phyloP scores from a whole-genome alignment of 441 rosid genomes.

The Erysimum cheiri region DNA sequence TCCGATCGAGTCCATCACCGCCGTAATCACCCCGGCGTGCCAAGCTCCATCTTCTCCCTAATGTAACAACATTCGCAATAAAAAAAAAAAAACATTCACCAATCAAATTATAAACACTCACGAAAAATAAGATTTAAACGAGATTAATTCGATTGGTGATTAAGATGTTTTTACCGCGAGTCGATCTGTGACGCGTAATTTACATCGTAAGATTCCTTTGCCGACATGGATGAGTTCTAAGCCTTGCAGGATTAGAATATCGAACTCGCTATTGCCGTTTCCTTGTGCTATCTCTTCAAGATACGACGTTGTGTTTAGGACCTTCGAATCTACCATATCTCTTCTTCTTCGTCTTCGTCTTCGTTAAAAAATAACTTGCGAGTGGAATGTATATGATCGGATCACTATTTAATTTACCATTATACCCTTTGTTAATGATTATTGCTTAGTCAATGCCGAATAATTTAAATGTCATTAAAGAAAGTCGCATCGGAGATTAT shows the following conservation, averaged over 20 bases:
- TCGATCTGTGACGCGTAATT: slow-evolving; percentile 48
- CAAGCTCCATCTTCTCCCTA: slow-evolving; percentile 66
- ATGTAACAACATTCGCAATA: background rate
- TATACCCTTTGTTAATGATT: background rate
- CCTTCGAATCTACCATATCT: slow-evolving; percentile 8
- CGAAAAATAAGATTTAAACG: background rate
- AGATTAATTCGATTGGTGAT: background rate
- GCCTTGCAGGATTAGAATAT: slow-evolving; percentile 15
- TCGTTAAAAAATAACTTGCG: background rate
- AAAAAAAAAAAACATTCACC: background rate
- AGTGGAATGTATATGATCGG: background rate
- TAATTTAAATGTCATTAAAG: background rate
- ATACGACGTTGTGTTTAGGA: slow-evolving; percentile 14
- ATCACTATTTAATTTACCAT: slow-evolving; percentile 6
- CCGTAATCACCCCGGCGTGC: slow-evolving; percentile 62
- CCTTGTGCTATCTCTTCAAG: slow-evolving; percentile 33
- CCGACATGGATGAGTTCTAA: slow-evolving; percentile 42
- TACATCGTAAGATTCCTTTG: slow-evolving; percentile 48
- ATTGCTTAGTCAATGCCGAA: background rate
- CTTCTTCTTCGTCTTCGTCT: background rate
- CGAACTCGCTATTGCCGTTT: slow-evolving; percentile 10
- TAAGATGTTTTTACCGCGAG: slow-evolving; percentile 39
- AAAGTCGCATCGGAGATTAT: background rate
- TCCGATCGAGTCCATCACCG: slow-evolving; percentile 57
- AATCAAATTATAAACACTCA: background rate